These are phyloP conservation scores for Fusarium sp. DNA, from an alignment of 2,329 filamentous ascomycete species.

Conservation along the genomic window DNA sequence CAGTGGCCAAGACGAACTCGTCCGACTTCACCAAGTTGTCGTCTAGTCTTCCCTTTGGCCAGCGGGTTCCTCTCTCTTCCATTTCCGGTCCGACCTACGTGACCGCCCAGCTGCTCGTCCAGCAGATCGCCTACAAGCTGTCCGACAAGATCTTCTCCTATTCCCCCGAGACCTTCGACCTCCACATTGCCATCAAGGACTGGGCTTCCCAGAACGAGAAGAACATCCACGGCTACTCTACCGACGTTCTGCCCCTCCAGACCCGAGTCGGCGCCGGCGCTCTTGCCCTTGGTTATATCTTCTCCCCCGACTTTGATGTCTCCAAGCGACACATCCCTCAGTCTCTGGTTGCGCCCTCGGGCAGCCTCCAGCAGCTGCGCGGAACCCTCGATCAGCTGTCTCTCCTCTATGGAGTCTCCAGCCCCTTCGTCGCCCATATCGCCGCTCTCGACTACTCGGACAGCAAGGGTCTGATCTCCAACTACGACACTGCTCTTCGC, in stretches of 20 bases:
- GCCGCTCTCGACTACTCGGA: slow-evolving; percentile 86
- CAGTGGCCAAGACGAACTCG: slow-evolving; percentile 35
- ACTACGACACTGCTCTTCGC: slow-evolving; percentile 82
- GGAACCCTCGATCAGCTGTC: slow-evolving; percentile 89
- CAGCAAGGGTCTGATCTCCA: slow-evolving; percentile 76
- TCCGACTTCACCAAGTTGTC: slow-evolving; percentile 54
- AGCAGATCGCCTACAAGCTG: slow-evolving; percentile 93
- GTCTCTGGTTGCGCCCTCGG: slow-evolving; percentile 84
- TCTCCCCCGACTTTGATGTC: slow-evolving; percentile 95
- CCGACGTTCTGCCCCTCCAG: slow-evolving; percentile 80
- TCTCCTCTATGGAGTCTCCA: slow-evolving; percentile 88
- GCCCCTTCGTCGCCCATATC: slow-evolving; percentile 90
- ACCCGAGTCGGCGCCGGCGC: slow-evolving; percentile 88
- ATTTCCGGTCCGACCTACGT: slow-evolving; percentile 91
- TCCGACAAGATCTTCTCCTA: slow-evolving; percentile 98
- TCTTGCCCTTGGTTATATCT: slow-evolving; percentile 94
- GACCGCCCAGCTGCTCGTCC: slow-evolving; percentile 90
- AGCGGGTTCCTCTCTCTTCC: slow-evolving; percentile 61
- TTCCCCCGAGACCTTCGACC: slow-evolving; percentile 90
- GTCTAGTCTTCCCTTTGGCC: slow-evolving; percentile 65
- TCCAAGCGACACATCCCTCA: slow-evolving; percentile 91
- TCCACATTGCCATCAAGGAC: slow-evolving; percentile 80
- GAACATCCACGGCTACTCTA: slow-evolving; percentile 84
- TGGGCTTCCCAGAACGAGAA: slow-evolving; percentile 75
- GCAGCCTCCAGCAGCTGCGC: slow-evolving; percentile 80